Conservation (phyloP, 345 rosid genomes). For the Eucalyptus viminalis region DNA sequence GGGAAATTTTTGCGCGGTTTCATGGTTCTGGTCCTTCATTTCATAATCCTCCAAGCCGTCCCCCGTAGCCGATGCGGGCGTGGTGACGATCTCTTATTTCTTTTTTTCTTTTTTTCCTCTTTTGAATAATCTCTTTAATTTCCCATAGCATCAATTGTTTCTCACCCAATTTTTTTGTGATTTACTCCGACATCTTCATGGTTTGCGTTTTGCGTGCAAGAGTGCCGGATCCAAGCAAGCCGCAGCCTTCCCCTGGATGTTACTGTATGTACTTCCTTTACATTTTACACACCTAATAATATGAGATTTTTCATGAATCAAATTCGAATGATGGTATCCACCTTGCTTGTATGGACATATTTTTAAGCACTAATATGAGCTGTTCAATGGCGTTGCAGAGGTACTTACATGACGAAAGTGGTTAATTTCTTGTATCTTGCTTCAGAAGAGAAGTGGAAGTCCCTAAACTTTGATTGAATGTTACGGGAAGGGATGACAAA, state of each 20-base stretch:
- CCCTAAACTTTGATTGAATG: background rate
- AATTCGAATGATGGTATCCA: background rate
- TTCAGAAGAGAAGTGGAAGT: background rate
- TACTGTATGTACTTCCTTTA: background rate
- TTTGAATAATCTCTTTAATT: background rate
- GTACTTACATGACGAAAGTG: background rate
- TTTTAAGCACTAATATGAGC: background rate
- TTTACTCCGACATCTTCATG: background rate
- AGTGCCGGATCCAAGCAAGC: background rate
- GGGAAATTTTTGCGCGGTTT: background rate
- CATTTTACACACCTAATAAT: background rate
- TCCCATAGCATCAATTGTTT: background rate
- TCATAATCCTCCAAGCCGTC: background rate
- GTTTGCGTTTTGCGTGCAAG: background rate
- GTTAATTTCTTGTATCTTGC: background rate
- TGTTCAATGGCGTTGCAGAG: background rate
- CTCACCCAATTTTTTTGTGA: background rate
- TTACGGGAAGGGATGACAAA: background rate
- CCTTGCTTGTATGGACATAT: background rate
- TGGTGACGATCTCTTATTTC: background rate
- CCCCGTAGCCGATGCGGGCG: background rate
- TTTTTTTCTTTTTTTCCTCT: background rate
- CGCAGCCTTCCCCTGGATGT: background rate
- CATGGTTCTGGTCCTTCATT: background rate
- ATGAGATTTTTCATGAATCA: background rate